Evolutionary conservation across 2,329 filamentous ascomycete genomes (phyloP).

Genomic region (Stenocarpella maydis): DNA sequence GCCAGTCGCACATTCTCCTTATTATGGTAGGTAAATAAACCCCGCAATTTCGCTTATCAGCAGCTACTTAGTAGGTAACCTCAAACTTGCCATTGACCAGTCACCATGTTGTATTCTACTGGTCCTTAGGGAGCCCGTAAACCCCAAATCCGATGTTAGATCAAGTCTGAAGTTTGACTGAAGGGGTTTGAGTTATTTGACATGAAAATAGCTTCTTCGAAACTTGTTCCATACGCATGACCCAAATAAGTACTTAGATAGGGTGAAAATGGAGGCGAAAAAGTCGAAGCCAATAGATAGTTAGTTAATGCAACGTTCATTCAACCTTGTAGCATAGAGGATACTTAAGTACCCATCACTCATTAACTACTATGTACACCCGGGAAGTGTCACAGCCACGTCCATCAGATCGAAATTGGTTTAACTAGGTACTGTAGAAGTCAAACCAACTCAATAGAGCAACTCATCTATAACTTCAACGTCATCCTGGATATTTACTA

Average conservation of each 20-base stretch:
- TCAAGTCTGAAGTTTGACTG: too few species aligned
- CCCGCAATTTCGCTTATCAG: conserved; percentile 1
- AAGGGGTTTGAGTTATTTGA: too few species aligned
- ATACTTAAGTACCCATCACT: background rate
- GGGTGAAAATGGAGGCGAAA: background rate
- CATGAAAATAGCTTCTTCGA: too few species aligned
- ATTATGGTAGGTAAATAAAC: background rate
- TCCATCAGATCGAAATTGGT: background rate
- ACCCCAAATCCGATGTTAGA: too few species aligned
- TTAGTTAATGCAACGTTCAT: too few species aligned
- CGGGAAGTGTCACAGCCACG: background rate
- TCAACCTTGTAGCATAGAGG: too few species aligned
- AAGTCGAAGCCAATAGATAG: too few species aligned
- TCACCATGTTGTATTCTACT: too few species aligned
- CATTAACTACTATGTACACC: too few species aligned
- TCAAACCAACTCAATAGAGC: background rate
- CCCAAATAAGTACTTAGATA: too few species aligned
- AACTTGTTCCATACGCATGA: background rate
- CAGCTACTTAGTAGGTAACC: background rate
- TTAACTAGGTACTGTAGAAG: too few species aligned
- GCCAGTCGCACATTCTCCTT: background rate
- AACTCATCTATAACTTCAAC: background rate
- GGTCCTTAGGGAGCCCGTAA: too few species aligned
- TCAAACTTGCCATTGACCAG: background rate
- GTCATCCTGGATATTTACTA: background rate